A percentile compares a stretch with the other conserved stretches of the same genome.
Evolutionary conservation across 805 yeast genomes (phyloP).

Genomic region (Lachancea waltii): DNA sequence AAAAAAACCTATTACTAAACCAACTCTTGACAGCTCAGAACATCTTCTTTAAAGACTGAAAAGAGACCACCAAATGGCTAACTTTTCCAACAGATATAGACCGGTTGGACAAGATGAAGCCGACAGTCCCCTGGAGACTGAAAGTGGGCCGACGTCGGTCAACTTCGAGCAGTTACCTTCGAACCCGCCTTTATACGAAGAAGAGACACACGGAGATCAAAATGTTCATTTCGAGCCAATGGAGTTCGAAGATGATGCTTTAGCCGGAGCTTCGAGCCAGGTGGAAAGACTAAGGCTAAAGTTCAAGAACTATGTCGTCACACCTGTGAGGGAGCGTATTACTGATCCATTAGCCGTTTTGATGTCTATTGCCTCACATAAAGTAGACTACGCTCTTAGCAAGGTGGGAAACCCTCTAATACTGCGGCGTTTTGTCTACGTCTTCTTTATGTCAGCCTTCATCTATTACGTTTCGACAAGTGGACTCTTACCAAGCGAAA

Average conservation of each 20-base stretch:
- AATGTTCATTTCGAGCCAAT: slow-evolving; percentile 18
- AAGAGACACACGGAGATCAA: slow-evolving; percentile 8
- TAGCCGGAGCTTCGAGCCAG: slow-evolving; percentile 8
- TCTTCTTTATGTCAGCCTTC: slow-evolving; percentile 52
- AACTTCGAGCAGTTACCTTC: slow-evolving; percentile 22
- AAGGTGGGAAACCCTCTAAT: slow-evolving; percentile 82
- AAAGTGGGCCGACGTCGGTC: not conserved
- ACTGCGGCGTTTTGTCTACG: slow-evolving; percentile 68
- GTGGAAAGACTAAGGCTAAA: slow-evolving; percentile 16
- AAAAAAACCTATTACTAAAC: not conserved
- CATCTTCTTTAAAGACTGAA: not conserved
- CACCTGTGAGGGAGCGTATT: slow-evolving; percentile 36
- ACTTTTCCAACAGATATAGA: slow-evolving; percentile 10
- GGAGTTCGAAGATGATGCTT: slow-evolving; percentile 39
- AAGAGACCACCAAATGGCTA: slow-evolving; percentile 4
- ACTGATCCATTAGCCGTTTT: slow-evolving; percentile 44
- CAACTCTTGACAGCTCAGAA: slow-evolving; percentile 1
- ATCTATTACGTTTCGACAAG: slow-evolving; percentile 53
- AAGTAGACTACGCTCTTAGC: slow-evolving; percentile 51
- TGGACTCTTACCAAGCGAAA: slow-evolving; percentile 44
- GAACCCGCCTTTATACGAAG: slow-evolving; percentile 24
- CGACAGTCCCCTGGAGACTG: not conserved
- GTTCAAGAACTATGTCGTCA: slow-evolving; percentile 30
- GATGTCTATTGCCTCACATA: slow-evolving; percentile 31
- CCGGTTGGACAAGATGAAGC: slow-evolving; percentile 16